These are phyloP conservation scores for Crithidia bombi DNA, from an alignment of 208 protist genomes.

Conservation along the genomic window DNA sequence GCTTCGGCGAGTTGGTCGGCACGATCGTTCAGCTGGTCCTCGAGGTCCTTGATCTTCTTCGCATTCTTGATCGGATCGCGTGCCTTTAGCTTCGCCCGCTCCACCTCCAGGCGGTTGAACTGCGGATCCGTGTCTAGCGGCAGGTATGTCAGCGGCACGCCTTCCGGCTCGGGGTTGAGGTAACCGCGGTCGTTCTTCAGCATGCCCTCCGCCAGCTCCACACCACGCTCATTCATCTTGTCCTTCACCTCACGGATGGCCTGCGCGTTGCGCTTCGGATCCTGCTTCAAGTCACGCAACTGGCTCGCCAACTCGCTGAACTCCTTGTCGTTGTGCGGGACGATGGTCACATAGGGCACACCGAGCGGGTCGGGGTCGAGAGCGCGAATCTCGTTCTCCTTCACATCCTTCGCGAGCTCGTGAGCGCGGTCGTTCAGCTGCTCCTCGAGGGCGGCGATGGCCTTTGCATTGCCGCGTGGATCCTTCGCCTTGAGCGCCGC, in stretches of 20 bases:
- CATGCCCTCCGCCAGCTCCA: slow-evolving; percentile 50
- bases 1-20: slow-evolving; percentile 65
- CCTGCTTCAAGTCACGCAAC: slow-evolving; percentile 60
- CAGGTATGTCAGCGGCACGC: slow-evolving; percentile 60
- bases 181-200: slow-evolving; percentile 65
- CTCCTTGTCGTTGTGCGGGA: slow-evolving; percentile 62
- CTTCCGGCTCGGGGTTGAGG: slow-evolving; percentile 56
- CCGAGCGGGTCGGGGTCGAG: slow-evolving; percentile 55
- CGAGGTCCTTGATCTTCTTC: slow-evolving; percentile 63
- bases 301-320: slow-evolving; percentile 58
- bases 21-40: slow-evolving; percentile 69
- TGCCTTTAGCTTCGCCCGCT: slow-evolving; percentile 72
- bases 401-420: slow-evolving; percentile 72
- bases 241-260: slow-evolving; percentile 43
- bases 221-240: slow-evolving; percentile 61
- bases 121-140: slow-evolving; percentile 61
- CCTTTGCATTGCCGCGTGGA: slow-evolving; percentile 42
- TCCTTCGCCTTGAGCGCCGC: slow-evolving; percentile 72
- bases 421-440: slow-evolving; percentile 73
- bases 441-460: slow-evolving; percentile 60
- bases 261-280: slow-evolving; percentile 50
- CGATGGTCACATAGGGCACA: slow-evolving; percentile 58
- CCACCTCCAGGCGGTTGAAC: slow-evolving; percentile 72
- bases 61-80: slow-evolving; percentile 55
- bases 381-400: slow-evolving; percentile 53